Evolutionary conservation across 257 asterid genomes (phyloP).

Genomic region (Jacaranda copaia): DNA sequence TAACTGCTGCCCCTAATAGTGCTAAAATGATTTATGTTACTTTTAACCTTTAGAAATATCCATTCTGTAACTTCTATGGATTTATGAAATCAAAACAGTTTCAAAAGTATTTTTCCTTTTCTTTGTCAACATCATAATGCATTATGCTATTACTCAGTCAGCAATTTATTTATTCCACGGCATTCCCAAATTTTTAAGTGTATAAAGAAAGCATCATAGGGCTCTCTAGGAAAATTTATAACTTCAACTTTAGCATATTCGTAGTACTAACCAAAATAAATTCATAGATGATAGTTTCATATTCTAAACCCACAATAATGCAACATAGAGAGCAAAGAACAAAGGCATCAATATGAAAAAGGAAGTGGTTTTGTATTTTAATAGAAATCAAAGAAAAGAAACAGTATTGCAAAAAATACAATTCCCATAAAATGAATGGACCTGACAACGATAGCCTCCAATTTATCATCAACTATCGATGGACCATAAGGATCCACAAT

Average conservation of each 20-base stretch:
- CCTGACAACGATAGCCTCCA: constrained; percentile 98
- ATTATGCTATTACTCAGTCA: no score
- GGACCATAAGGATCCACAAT: constrained; percentile 94
- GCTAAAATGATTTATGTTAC: neutral
- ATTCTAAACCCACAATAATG: neutral
- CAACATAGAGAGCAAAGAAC: neutral
- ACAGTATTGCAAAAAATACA: constrained; percentile 4
- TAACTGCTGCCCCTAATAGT: neutral
- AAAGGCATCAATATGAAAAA: neutral
- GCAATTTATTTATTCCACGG: no score
- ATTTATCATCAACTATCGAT: constrained; percentile 70
- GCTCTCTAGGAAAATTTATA: no score
- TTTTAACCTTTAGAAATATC: neutral
- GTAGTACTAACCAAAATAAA: neutral
- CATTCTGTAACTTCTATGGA: neutral
- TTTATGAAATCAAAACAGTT: no score
- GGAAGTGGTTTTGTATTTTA: neutral
- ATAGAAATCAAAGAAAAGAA: neutral
- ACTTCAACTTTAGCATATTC: neutral
- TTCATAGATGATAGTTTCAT: neutral
- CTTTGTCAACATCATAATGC: no score
- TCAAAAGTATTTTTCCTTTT: no score
- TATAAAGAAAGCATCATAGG: no score
- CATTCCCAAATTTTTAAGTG: no score
- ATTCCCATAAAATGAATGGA: constrained; percentile 31